phyloP scores from a whole-genome alignment of 2,329 filamentous ascomycete species.

The Fusarium marasasianum region DNA sequence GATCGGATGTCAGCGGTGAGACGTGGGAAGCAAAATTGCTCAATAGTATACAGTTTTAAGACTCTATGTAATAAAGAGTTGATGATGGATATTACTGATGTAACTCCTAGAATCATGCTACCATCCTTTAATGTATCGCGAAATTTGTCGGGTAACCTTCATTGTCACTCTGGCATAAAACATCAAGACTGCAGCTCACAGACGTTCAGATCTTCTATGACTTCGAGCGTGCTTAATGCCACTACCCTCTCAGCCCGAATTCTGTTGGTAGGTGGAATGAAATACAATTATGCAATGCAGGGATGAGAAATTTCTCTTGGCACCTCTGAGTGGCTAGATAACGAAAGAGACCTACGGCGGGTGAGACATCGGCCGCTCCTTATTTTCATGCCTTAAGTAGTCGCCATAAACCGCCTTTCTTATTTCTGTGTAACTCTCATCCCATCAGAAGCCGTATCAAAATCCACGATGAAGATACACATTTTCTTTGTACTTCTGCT shows the following conservation, averaged over 20 bases:
- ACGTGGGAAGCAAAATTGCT: fast-evolving
- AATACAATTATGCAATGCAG: not conserved
- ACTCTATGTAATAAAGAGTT: fast-evolving
- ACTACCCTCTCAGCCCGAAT: fast-evolving
- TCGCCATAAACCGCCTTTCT: not conserved
- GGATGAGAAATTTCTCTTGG: not conserved
- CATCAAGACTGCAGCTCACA: fast-evolving
- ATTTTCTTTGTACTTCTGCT: fast-evolving
- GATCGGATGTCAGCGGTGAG: too few species aligned
- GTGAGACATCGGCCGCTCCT: not conserved
- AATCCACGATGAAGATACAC: fast-evolving
- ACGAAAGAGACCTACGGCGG: not conserved
- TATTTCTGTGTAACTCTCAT: fast-evolving
- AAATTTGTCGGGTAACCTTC: too few species aligned
- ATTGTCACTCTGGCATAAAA: too few species aligned
- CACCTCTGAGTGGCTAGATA: fast-evolving
- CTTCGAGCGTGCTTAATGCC: too few species aligned
- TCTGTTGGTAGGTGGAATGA: not conserved
- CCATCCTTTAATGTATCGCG: too few species aligned
- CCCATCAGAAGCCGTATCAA: fast-evolving
- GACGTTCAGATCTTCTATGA: fast-evolving
- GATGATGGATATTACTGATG: not conserved
- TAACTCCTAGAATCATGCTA: too few species aligned
- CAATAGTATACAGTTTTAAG: fast-evolving
- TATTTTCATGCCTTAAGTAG: not conserved